Conservation (phyloP, 108 stramenopile genomes). For the Discostella pseudostelligera region DNA sequence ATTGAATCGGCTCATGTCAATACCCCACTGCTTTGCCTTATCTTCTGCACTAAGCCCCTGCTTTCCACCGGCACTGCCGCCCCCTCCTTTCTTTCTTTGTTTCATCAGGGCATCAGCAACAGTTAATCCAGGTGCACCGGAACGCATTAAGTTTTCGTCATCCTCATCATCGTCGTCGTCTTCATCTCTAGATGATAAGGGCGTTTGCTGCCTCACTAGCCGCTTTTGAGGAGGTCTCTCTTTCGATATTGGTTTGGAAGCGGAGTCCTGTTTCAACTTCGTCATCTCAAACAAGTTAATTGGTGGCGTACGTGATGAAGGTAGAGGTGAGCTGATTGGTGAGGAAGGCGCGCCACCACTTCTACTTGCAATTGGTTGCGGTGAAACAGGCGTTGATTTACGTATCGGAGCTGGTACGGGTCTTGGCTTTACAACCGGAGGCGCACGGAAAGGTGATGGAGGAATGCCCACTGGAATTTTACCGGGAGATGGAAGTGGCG, state of each 20-base stretch:
- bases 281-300: slow-evolving; percentile 24
- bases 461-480: slow-evolving; percentile 6
- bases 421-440: slow-evolving; percentile 7
- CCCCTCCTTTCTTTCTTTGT: slow-evolving; percentile 29
- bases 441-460: slow-evolving; percentile 14
- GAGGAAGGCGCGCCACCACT: slow-evolving; percentile 1
- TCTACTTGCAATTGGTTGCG: not conserved
- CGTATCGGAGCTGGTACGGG: slow-evolving; percentile 14
- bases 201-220: slow-evolving; percentile 28
- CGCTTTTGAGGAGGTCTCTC: slow-evolving; percentile 5
- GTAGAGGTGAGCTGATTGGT: slow-evolving; percentile 2
- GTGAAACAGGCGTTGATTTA: not conserved
- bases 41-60: slow-evolving; percentile 34
- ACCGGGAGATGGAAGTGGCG: slow-evolving; percentile 32
- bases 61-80: slow-evolving; percentile 26
- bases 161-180: slow-evolving; percentile 50
- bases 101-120: slow-evolving; percentile 53
- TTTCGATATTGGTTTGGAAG: not conserved
- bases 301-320: slow-evolving; percentile 8
- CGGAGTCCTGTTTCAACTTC: slow-evolving; percentile 17
- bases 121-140: slow-evolving; percentile 47
- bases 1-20: slow-evolving; percentile 58
- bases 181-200: slow-evolving; percentile 10
- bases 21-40: slow-evolving; percentile 60
- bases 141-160: slow-evolving; percentile 52